Conservation (phyloP, 2,329 filamentous ascomycete genomes). For the Fusarium kyushuense region DNA sequence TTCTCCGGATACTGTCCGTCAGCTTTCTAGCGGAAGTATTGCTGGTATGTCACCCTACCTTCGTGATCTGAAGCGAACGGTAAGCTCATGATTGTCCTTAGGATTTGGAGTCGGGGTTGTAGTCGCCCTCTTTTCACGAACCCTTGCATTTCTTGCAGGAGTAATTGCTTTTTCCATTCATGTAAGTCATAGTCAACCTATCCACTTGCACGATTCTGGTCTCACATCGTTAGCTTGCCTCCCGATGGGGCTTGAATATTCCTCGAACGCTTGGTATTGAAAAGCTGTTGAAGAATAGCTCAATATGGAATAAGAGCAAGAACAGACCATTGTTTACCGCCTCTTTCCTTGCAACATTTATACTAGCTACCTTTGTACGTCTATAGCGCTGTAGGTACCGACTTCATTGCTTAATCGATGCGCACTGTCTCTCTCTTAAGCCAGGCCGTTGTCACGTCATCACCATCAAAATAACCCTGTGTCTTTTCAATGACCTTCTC, state of each 20-base stretch:
- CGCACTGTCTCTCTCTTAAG: slow-evolving; percentile 86
- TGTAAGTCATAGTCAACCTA: slow-evolving; percentile 57
- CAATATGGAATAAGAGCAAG: slow-evolving; percentile 63
- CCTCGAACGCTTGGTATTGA: slow-evolving; percentile 54
- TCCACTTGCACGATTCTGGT: background rate
- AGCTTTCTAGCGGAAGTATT: slow-evolving; percentile 68
- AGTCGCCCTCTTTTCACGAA: slow-evolving; percentile 77
- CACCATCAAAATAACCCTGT: slow-evolving; percentile 77
- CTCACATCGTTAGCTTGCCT: slow-evolving; percentile 55
- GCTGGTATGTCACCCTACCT: slow-evolving; percentile 54
- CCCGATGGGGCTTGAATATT: slow-evolving; percentile 58
- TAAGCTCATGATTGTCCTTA: slow-evolving; percentile 47
- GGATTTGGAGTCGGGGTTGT: slow-evolving; percentile 73
- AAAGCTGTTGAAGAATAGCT: slow-evolving; percentile 54
- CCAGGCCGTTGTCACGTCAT: slow-evolving; percentile 80
- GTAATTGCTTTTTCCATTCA: slow-evolving; percentile 72
- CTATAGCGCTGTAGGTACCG: slow-evolving; percentile 57
- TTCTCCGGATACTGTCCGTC: slow-evolving; percentile 55
- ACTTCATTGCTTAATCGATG: slow-evolving; percentile 53
- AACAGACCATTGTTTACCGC: slow-evolving; percentile 73
- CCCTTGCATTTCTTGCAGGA: slow-evolving; percentile 75
- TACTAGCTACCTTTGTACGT: slow-evolving; percentile 66
- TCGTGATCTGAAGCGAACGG: background rate
- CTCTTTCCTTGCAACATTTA: slow-evolving; percentile 79
- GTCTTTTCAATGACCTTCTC: slow-evolving; percentile 85